phyloP scores from a whole-genome alignment of 2,329 filamentous ascomycete genomes.

The Clarireedia monteithiana region DNA sequence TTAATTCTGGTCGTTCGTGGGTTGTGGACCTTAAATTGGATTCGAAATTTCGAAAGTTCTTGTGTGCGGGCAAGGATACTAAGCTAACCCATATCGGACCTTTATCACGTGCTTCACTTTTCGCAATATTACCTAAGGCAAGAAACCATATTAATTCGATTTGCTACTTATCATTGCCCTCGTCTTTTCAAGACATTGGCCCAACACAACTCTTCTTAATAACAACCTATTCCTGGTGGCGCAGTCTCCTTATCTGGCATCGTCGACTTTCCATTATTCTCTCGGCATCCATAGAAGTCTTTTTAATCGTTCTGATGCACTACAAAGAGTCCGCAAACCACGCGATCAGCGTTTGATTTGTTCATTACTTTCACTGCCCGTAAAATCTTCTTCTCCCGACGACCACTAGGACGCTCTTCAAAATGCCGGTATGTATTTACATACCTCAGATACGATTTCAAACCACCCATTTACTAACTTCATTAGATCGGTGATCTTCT shows the following conservation, averaged over 20 bases:
- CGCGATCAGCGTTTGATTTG: constrained; percentile 17
- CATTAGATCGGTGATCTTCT: constrained; percentile 48
- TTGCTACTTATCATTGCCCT: not conserved
- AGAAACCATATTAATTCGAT: not conserved
- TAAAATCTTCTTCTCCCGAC: not conserved
- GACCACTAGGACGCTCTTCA: constrained; percentile 8
- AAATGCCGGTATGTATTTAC: constrained; percentile 22
- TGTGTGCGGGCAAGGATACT: not conserved
- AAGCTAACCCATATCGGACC: not conserved
- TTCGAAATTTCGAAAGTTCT: constrained; percentile 7
- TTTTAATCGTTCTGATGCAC: constrained; percentile 13
- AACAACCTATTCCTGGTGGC: not conserved
- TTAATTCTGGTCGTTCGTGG: not conserved
- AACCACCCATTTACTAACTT: constrained; percentile 17
- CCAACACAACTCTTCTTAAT: constrained; percentile 3
- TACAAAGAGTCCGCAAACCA: constrained; percentile 9
- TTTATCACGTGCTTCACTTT: not conserved
- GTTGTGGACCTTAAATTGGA: constrained; percentile 8
- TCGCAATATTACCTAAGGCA: not conserved
- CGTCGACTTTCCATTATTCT: not conserved
- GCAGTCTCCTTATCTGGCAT: not conserved
- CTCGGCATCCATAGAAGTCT: not conserved
- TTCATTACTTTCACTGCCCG: constrained; percentile 1
- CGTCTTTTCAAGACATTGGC: not conserved
- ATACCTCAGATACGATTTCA: not conserved